Base-by-base conservation (phyloP, 1,284 basidiomycete species). In the Leccinum colubrinum region DNA sequence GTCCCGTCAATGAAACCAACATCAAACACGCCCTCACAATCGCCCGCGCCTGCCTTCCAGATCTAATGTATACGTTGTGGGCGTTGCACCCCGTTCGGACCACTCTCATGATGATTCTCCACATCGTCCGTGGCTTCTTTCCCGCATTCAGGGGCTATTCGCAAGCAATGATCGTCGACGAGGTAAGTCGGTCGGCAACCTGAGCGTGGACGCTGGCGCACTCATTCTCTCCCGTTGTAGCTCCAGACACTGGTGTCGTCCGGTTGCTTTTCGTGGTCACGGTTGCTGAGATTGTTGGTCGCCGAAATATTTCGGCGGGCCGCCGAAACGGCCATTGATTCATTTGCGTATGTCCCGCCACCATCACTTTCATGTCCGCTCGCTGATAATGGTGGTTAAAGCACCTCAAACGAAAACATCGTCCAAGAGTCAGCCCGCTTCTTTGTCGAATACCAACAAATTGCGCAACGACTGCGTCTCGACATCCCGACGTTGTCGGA, bases 81-180 rank as follows among this genome's bases (percentile, higher is more conserved):
- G 77, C 78, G 53, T 74, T 87, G 35, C 88, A 92, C 67, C 90
- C 90, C 53, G 69, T 84, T 59, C 83, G 88, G 62, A 85, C 87
- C 22, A 77, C 82, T 25, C 75, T 88, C 59, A 86, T 92, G 83
- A 75, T 91, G 68, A 63, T 80, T 59, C 77, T 90, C 66, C 88
- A 91, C 72, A 76, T 92, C 58, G 68, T 87, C 63, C 83, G 89
- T 65, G 91, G 89, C 63, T 75, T 88, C 62, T 85, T 91, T 69
- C 90, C 90, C 48, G 90, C 90, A 11, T 88, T 89, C 73, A 84
- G 88, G 76, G 87, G 89, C 62, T 92, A 91, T 78, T 91, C 91
- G 11, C 91, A 93, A 79, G 90, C 90, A 57, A 76, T 90, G 73
- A 89, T 93, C 66, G 85, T 93, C 64, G 87, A 93, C 75, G 89